These are phyloP conservation scores for Phytophthora pseudosyringae DNA, from an alignment of 352 stramenopile genomes.

Conservation along the genomic window DNA sequence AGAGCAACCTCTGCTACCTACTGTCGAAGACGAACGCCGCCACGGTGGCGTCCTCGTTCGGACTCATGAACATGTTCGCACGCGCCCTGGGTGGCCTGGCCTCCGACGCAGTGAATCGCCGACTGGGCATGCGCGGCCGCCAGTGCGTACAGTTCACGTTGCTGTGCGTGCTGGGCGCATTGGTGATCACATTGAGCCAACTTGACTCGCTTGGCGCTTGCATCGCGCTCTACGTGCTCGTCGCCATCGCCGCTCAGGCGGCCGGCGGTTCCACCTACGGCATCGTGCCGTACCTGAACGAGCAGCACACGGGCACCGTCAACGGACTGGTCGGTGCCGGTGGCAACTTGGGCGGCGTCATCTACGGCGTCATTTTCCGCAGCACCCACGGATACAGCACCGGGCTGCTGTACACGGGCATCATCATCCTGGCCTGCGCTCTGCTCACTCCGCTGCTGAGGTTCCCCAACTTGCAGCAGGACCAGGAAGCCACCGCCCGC, in stretches of 20 bases:
- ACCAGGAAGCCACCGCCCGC: constrained; percentile 8
- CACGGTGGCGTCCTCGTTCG: constrained; percentile 92
- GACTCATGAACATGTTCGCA: constrained; percentile 95
- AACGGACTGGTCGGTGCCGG: constrained; percentile 71
- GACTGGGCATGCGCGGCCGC: constrained; percentile 91
- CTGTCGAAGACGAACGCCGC: constrained; percentile 73
- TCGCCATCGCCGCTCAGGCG: constrained; percentile 92
- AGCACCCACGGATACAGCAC: constrained; percentile 40
- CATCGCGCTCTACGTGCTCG: constrained; percentile 90
- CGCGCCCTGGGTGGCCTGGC: constrained; percentile 87
- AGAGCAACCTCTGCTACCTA: constrained; percentile 41
- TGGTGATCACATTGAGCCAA: constrained; percentile 91
- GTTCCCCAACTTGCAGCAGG: constrained; percentile 48
- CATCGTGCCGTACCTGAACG: constrained; percentile 80
- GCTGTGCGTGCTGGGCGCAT: constrained; percentile 71
- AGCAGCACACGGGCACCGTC: constrained; percentile 67
- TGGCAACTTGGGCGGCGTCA: constrained; percentile 73
- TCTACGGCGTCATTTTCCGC: constrained; percentile 78
- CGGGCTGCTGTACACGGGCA: constrained; percentile 60
- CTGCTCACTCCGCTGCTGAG: constrained; percentile 51
- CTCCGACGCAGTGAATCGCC: constrained; percentile 86
- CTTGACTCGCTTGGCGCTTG: constrained; percentile 70
- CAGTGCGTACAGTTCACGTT: constrained; percentile 85
- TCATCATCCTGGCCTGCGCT: constrained; percentile 62
- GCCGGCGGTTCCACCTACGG: constrained; percentile 71